These are phyloP conservation scores for Schwanniomyces pseudopolymorphus DNA, from an alignment of 805 yeast genomes.

Conservation along the genomic window DNA sequence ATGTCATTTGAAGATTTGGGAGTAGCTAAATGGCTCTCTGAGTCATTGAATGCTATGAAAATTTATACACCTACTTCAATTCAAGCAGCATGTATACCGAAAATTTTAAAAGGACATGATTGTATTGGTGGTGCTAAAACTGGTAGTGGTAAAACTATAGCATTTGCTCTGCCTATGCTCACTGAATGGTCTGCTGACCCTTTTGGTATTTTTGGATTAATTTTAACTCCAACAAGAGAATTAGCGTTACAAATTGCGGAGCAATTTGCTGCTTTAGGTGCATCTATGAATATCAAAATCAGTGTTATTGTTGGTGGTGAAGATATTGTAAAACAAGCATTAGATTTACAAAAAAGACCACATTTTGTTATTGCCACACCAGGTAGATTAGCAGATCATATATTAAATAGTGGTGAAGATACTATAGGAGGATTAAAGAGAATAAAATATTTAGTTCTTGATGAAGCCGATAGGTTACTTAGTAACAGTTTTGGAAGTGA, in stretches of 20 bases:
- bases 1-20: slow-evolving; percentile 65
- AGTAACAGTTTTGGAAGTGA: slow-evolving; percentile 83
- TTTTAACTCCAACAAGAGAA: slow-evolving; percentile 91
- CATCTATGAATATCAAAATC: slow-evolving; percentile 82
- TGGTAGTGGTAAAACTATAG: slow-evolving; percentile 96
- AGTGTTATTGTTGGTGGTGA: slow-evolving; percentile 92
- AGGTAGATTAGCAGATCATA: slow-evolving; percentile 92
- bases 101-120: slow-evolving; percentile 77
- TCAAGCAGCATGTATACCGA: slow-evolving; percentile 87
- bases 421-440: slow-evolving; percentile 76
- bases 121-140: slow-evolving; percentile 99
- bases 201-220: slow-evolving; percentile 83
- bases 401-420: slow-evolving; percentile 84
- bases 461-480: slow-evolving; percentile 92
- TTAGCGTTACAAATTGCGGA: slow-evolving; percentile 96
- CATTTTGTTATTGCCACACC: slow-evolving; percentile 97
- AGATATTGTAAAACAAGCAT: slow-evolving; percentile 85
- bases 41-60: slow-evolving; percentile 77
- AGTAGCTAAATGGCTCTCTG: slow-evolving; percentile 81
- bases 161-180: slow-evolving; percentile 97
- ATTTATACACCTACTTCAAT: slow-evolving; percentile 82
- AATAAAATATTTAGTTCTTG: slow-evolving; percentile 79
- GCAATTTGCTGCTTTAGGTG: slow-evolving; percentile 90
- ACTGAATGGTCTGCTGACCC: slow-evolving; percentile 96
- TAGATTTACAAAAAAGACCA: slow-evolving; percentile 78